These are phyloP conservation scores for Hymenoscyphus fraxineus DNA, from an alignment of 2,329 filamentous ascomycete genomes.

Conservation along the genomic window DNA sequence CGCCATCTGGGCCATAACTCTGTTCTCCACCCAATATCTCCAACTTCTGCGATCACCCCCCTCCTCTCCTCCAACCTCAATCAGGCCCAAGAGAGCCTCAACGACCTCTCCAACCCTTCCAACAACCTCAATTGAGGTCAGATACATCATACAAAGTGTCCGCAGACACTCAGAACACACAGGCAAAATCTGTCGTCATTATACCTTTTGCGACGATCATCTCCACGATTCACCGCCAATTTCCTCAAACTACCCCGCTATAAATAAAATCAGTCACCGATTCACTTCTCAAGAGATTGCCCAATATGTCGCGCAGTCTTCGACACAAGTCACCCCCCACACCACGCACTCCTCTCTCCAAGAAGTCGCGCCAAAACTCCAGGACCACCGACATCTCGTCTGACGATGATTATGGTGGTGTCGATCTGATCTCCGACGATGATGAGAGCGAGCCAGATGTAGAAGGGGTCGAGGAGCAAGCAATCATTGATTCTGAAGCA, in stretches of 20 bases:
- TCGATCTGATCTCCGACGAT: conserved; percentile 75
- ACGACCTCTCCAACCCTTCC: conserved; percentile 14
- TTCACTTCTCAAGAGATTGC: conserved; percentile 5
- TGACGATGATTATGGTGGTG: conserved; percentile 69
- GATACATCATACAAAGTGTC: conserved; percentile 3
- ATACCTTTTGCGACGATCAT: background rate
- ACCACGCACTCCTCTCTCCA: conserved; percentile 35
- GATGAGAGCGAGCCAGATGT: conserved; percentile 79
- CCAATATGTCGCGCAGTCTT: conserved; percentile 44
- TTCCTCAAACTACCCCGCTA: conserved; percentile 1
- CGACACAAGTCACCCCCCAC: conserved; percentile 46
- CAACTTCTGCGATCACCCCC: background rate
- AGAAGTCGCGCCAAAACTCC: conserved; percentile 30
- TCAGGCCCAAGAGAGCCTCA: conserved; percentile 9
- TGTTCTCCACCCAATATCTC: conserved; percentile 21
- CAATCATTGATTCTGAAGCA: conserved; percentile 54
- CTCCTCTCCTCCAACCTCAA: conserved; percentile 15
- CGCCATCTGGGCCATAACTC: conserved; percentile 23
- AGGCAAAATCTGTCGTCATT: conserved; percentile 8
- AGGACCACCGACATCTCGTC: conserved; percentile 51
- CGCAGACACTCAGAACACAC: conserved; percentile 5
- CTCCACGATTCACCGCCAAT: conserved; percentile 23
- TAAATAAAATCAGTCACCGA: conserved; percentile 6
- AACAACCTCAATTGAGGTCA: conserved; percentile 19
- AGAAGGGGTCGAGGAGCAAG: conserved; percentile 72